Evolutionary conservation across 371 early-diverging fungal genomes (phyloP).

Genomic region (Mucor racemosus): DNA sequence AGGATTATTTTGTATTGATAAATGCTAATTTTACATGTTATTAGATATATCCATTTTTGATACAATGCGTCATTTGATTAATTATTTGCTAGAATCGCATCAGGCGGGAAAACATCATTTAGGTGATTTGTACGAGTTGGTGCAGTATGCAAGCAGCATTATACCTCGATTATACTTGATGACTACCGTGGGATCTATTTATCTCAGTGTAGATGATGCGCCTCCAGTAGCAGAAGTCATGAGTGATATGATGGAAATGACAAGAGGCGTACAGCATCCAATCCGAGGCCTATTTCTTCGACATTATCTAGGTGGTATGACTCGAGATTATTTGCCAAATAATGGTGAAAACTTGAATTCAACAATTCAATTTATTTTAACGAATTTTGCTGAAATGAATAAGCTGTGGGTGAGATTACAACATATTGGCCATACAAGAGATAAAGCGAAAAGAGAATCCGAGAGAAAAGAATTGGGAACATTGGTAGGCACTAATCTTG

Average conservation of each 20-base stretch:
- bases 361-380: slow-evolving; percentile 88
- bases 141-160: slow-evolving; percentile 95
- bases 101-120: slow-evolving; percentile 81
- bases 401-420: slow-evolving; percentile 98
- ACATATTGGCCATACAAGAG: slow-evolving; percentile 92
- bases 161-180: slow-evolving; percentile 95
- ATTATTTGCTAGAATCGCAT: slow-evolving; percentile 86
- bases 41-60: slow-evolving; percentile 95
- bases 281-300: slow-evolving; percentile 93
- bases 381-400: slow-evolving; percentile 98
- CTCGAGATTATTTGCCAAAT: slow-evolving; percentile 81
- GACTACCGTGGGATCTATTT: slow-evolving; percentile 95
- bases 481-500: slow-evolving; percentile 95
- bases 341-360: not conserved
- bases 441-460: slow-evolving; percentile 90
- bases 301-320: slow-evolving; percentile 90
- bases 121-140: slow-evolving; percentile 93
- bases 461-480: slow-evolving; percentile 94
- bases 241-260: slow-evolving; percentile 97
- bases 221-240: slow-evolving; percentile 94
- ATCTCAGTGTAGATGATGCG: slow-evolving; percentile 83
- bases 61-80: slow-evolving; percentile 84
- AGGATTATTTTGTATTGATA: not conserved
- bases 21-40: not conserved
- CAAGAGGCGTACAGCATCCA: slow-evolving; percentile 96